Evolutionary conservation across 2,329 filamentous ascomycete genomes (phyloP).

Genomic region (Fusarium sp.): DNA sequence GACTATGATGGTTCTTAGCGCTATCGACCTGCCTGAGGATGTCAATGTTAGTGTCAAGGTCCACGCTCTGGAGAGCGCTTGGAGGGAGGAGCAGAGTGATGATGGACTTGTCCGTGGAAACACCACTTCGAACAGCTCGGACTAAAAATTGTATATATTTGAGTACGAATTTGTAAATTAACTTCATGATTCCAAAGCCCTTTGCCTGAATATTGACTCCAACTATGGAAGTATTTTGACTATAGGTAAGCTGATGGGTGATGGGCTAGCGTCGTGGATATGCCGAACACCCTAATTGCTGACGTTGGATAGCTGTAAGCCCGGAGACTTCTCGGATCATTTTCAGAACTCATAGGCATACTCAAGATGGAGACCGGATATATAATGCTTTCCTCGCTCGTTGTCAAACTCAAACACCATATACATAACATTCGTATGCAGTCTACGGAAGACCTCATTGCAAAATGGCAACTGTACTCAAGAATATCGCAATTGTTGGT

Average conservation of each 20-base stretch:
- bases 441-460: not conserved
- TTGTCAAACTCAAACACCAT: not conserved
- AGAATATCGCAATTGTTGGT: not conserved
- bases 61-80: constrained; percentile 45
- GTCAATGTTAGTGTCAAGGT: constrained; percentile 42
- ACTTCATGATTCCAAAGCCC: too few species aligned
- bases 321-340: not conserved
- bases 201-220: not conserved
- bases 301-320: not conserved
- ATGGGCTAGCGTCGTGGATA: not conserved
- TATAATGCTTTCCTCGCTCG: not conserved
- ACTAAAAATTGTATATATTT: not conserved
- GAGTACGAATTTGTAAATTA: not conserved
- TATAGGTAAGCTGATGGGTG: not conserved
- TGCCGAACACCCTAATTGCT: not conserved
- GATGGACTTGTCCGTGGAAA: constrained; percentile 16
- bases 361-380: not conserved
- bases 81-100: constrained; percentile 23
- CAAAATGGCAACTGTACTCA: not conserved
- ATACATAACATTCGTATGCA: fast-evolving
- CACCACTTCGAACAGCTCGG: not conserved
- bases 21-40: constrained; percentile 34
- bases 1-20: constrained; percentile 38
- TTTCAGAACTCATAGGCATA: fast-evolving
- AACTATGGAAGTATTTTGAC: not conserved